Conservation (phyloP, 345 rosid species). For the Dipteronia dyeriana region DNA sequence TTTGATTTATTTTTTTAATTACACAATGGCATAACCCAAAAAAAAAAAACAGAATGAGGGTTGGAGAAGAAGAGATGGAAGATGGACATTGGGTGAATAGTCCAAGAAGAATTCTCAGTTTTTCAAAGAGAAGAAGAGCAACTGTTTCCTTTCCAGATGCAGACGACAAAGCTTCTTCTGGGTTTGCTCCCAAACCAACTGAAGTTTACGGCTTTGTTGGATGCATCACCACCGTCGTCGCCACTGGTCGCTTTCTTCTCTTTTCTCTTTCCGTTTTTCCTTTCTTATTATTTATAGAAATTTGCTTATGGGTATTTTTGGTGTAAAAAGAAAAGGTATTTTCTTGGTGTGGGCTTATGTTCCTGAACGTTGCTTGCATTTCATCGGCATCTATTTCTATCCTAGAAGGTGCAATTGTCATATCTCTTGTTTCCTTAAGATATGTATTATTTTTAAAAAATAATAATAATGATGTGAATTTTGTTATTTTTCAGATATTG, state of each 20-base stretch:
- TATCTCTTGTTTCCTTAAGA: not conserved
- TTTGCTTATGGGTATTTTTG: not conserved
- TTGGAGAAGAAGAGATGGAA: conserved; percentile 41
- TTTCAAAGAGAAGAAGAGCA: conserved; percentile 59
- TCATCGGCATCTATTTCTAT: conserved; percentile 70
- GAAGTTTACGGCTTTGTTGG: conserved; percentile 95
- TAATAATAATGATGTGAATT: too few relatives aligned
- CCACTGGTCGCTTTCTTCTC: conserved; percentile 44
- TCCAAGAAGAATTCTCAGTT: conserved; percentile 71
- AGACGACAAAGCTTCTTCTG: conserved; percentile 49
- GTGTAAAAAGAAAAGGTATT: conserved; percentile 32
- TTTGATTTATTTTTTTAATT: too few relatives aligned
- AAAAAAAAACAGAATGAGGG: not conserved
- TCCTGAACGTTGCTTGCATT: conserved; percentile 68
- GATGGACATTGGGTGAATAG: conserved; percentile 67
- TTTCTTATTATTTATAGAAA: not conserved
- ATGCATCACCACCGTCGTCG: conserved; percentile 73
- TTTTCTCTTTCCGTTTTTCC: not conserved
- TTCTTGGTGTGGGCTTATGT: conserved; percentile 90
- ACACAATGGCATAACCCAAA: too few relatives aligned
- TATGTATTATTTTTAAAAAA: too few relatives aligned
- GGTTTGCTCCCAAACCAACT: conserved; percentile 73
- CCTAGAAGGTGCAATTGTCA: conserved; percentile 51
- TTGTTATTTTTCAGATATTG: conserved; percentile 50
- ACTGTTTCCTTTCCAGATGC: conserved; percentile 44